Evolutionary conservation across 148 eudicot genomes (phyloP).

Genomic region (Amaranthus cruentus): DNA sequence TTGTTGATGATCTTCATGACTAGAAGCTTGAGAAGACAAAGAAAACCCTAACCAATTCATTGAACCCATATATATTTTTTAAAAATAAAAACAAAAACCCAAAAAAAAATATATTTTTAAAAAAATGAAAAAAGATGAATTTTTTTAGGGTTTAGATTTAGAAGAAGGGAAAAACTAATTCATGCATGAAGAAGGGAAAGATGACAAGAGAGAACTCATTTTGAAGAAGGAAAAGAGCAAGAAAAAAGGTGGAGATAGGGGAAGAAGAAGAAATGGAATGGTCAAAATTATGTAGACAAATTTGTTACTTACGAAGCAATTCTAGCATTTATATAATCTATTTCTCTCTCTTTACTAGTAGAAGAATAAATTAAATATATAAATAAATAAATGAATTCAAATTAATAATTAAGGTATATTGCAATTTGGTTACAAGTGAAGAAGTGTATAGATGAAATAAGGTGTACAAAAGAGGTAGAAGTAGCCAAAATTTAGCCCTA

Average conservation of each 20-base stretch:
- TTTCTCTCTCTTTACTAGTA: conserved; percentile 2
- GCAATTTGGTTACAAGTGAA: conserved; percentile 5
- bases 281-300: conserved; percentile 36
- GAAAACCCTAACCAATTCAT: conserved; percentile 75
- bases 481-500: not conserved
- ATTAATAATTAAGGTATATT: not conserved
- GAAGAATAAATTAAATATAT: not conserved
- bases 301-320: conserved; percentile 43
- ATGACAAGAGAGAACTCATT: conserved; percentile 2
- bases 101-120: conserved; percentile 5
- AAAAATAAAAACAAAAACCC: not conserved
- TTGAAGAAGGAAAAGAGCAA: not conserved
- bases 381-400: conserved; percentile 1
- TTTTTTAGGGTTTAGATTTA: not conserved
- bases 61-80: conserved; percentile 30
- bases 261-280: conserved; percentile 22
- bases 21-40: conserved; percentile 55
- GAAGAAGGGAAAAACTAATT: conserved; percentile 10
- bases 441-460: not conserved
- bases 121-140: conserved; percentile 11
- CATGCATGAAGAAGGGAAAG: conserved; percentile 32
- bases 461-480: not conserved
- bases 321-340: conserved; percentile 32
- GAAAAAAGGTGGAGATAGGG: not conserved
- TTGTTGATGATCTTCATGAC: conserved; percentile 24